Percentiles rank a stretch among this genome's conserved stretches.
These are phyloP conservation scores for Penicillium sp. DNA, from an alignment of 2,329 filamentous ascomycete species.

Conservation along the genomic window DNA sequence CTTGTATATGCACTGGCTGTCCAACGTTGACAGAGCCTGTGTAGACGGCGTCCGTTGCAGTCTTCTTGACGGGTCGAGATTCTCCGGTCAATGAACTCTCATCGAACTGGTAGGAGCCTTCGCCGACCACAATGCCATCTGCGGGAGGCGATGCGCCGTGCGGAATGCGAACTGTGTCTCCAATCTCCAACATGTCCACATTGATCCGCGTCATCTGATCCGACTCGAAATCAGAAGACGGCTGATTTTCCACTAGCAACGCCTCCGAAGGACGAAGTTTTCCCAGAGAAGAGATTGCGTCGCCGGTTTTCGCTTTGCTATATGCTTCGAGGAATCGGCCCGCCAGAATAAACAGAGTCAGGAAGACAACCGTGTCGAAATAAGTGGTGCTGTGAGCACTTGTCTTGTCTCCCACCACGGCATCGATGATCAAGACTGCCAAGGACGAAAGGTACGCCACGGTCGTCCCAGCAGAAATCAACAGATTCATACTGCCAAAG, in stretches of 20 bases:
- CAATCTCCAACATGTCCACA: conserved; percentile 66
- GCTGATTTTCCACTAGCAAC: conserved; percentile 50
- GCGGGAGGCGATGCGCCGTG: conserved; percentile 79
- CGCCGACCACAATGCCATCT: conserved; percentile 59
- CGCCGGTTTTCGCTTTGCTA: conserved; percentile 83
- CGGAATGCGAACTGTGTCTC: conserved; percentile 67
- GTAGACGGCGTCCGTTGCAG: conserved; percentile 39
- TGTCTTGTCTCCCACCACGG: conserved; percentile 33
- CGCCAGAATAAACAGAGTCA: conserved; percentile 78
- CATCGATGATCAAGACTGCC: conserved; percentile 63
- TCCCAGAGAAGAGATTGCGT: conserved; percentile 73
- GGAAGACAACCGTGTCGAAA: conserved; percentile 87
- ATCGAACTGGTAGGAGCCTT: conserved; percentile 65
- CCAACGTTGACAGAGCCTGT: conserved; percentile 46
- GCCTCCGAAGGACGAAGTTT: conserved; percentile 74
- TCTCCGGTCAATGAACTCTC: conserved; percentile 77
- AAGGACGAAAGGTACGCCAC: conserved; percentile 83
- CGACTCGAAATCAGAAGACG: conserved; percentile 1
- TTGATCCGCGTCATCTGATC: conserved; percentile 43
- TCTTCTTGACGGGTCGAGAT: conserved; percentile 43
- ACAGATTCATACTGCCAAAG: conserved; percentile 96
- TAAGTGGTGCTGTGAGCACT: conserved; percentile 59
- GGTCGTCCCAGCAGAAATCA: conserved; percentile 80
- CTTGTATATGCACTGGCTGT: conserved; percentile 40
- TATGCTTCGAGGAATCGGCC: conserved; percentile 64